phyloP scores from a whole-genome alignment of 345 rosid genomes.

The Populus alba region DNA sequence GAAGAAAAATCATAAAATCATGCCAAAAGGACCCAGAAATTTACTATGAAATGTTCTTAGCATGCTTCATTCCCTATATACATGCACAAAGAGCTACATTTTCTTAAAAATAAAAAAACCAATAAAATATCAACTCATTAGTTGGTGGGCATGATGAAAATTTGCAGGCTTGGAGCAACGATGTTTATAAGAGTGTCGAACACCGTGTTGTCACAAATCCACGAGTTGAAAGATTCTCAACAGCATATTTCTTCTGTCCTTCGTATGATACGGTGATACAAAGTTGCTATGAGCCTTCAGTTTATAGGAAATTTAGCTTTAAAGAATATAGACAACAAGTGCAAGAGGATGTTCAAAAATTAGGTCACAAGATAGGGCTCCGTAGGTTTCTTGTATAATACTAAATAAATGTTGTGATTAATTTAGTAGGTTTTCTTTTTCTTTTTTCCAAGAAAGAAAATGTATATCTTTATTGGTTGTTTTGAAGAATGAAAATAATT shows the following conservation, averaged over 20 bases:
- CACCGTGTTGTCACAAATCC: slow-evolving; percentile 82
- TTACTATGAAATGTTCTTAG: neutral
- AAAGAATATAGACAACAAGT: slow-evolving; percentile 70
- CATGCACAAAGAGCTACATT: neutral
- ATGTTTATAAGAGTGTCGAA: slow-evolving; percentile 73
- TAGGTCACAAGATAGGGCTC: slow-evolving; percentile 85
- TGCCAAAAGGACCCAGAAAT: too few relatives aligned
- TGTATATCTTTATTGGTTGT: neutral
- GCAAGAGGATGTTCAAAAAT: slow-evolving; percentile 67
- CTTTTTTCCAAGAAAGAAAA: neutral
- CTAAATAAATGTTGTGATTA: neutral
- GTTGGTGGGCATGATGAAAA: neutral
- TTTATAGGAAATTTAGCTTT: slow-evolving; percentile 69
- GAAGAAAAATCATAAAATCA: too few relatives aligned
- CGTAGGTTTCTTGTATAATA: slow-evolving; percentile 53
- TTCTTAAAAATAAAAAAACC: too few relatives aligned
- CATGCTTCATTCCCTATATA: neutral
- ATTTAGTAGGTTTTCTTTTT: too few relatives aligned
- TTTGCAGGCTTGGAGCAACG: slow-evolving; percentile 90
- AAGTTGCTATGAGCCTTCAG: slow-evolving; percentile 44
- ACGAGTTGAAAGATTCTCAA: slow-evolving; percentile 65
- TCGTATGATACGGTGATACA: slow-evolving; percentile 62
- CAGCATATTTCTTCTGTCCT: slow-evolving; percentile 91
- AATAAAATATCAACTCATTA: neutral
- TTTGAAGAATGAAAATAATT: neutral